Percentiles rank a stretch among this genome's conserved stretches.
These are phyloP conservation scores for Leccinellum albellum DNA, from an alignment of 768 basidiomycete species.

Conservation along the genomic window DNA sequence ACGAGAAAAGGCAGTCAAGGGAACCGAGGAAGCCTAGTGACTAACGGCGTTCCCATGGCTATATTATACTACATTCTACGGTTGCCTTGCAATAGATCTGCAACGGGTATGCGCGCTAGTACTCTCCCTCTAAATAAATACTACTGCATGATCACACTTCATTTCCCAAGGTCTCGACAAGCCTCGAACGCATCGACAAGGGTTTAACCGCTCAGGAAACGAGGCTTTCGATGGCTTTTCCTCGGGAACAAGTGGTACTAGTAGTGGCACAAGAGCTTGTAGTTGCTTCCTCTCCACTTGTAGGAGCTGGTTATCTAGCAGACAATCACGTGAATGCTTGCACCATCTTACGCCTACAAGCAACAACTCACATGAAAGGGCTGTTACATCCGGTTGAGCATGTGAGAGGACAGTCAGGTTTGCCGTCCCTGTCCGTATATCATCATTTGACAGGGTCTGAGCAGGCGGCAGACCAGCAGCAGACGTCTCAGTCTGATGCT, in stretches of 20 bases:
- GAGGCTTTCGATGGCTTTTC: not conserved
- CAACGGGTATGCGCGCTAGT: constrained; percentile 4
- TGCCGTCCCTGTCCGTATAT: not conserved
- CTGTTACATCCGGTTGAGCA: not conserved
- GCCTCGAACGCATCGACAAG: constrained; percentile 5
- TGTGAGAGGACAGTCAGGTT: not conserved
- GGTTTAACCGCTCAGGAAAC: constrained; percentile 10
- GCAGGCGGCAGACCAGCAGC: not conserved
- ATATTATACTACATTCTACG: too few relatives aligned
- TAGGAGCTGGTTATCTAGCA: constrained; percentile 6
- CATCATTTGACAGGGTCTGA: not conserved
- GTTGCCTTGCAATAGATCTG: constrained; percentile 9
- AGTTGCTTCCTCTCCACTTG: not conserved
- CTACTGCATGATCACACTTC: not conserved
- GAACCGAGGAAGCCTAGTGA: too few relatives aligned
- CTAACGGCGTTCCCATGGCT: too few relatives aligned
- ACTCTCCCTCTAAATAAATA: constrained; percentile 6
- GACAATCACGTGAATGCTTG: not conserved
- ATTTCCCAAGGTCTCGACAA: not conserved
- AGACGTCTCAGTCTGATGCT: not conserved
- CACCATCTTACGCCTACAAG: not conserved
- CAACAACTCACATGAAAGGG: constrained; percentile 3
- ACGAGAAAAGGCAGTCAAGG: too few relatives aligned
- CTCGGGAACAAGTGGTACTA: not conserved
- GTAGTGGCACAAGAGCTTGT: not conserved